These are phyloP conservation scores for Collybia mongolica DNA, from an alignment of 768 basidiomycete species.

Conservation along the genomic window DNA sequence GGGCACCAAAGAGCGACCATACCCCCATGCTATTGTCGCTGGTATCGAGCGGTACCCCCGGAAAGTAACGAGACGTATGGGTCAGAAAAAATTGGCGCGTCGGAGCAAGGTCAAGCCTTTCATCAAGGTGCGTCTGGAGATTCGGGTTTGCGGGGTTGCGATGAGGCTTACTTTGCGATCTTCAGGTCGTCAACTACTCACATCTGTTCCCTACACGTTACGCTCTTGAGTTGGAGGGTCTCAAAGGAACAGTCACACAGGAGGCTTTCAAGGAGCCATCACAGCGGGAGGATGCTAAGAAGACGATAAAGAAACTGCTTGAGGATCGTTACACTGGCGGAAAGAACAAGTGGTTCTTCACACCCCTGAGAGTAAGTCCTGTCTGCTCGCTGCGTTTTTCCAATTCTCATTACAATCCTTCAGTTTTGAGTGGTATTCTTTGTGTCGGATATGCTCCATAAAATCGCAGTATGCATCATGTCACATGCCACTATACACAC, in stretches of 20 bases:
- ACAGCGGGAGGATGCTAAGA: slow-evolving; percentile 93
- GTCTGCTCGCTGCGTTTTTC: not conserved
- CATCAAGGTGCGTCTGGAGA: slow-evolving; percentile 76
- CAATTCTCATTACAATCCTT: slow-evolving; percentile 2
- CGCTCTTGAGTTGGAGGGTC: slow-evolving; percentile 90
- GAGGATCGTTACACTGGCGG: slow-evolving; percentile 94
- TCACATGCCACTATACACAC: slow-evolving; percentile 25
- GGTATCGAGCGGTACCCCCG: slow-evolving; percentile 98
- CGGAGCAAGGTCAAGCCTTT: slow-evolving; percentile 99
- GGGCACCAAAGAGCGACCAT: slow-evolving; percentile 93
- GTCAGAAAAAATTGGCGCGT: slow-evolving; percentile 88
- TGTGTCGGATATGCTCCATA: slow-evolving; percentile 27
- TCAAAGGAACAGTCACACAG: slow-evolving; percentile 80
- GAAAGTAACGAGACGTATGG: slow-evolving; percentile 98
- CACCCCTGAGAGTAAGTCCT: slow-evolving; percentile 67
- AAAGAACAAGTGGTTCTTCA: slow-evolving; percentile 99
- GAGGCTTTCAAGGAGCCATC: slow-evolving; percentile 99
- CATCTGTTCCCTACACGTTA: slow-evolving; percentile 99
- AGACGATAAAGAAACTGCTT: slow-evolving; percentile 92
- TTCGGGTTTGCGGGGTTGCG: not conserved
- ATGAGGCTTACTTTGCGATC: not conserved
- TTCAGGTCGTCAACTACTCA: slow-evolving; percentile 92
- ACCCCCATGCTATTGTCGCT: slow-evolving; percentile 97
- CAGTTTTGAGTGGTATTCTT: slow-evolving; percentile 35
- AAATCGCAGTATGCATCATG: slow-evolving; percentile 35